Base-by-base conservation (phyloP, 345 rosid genomes). In the Dipteronia dyeriana region DNA sequence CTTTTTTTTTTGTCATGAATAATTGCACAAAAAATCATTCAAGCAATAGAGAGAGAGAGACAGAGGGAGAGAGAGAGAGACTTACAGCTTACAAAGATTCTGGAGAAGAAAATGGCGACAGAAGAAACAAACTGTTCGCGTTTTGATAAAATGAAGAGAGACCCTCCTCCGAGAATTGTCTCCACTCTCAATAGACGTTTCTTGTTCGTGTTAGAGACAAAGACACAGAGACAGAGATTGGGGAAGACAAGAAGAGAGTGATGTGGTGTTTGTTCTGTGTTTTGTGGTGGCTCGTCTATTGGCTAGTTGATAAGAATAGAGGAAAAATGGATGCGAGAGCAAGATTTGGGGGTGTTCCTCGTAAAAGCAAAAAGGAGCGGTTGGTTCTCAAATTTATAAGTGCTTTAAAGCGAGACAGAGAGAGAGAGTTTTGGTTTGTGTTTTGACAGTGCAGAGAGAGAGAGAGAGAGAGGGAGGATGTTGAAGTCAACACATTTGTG, bases 331-430 rank as follows among this genome's bases (percentile, higher is more conserved):
- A 39, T 8, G 45, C 41, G 1, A 65, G 71, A 19, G 38, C 61
- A 26, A 60, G 25, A 63, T 1, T n/a, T 71, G 71, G 73, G 17
- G 78, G 78, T 65, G 78, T 68, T 75, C 82, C 80, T 78, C 84
- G 84, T 74, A 68, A 76, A 84, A 70, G 71, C 47, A 25, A 54
- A 70, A 77, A 75, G 79, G 26, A 7, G 39, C 17, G 20, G 31
- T 61, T 34, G 67, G 51, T 63, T 79, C 68, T 68, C 20, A 34
- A 60, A 68, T 75, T 68, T 77, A 77, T 78, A 79, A 25, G 67
- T 12, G 75, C 19, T 4, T 3, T 19, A 3, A 17, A 61, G 47
- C 41, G 41, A 31, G 5, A 65, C 34, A 75, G 9, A 31, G 2
- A n/a, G 54, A 75, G 26, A 56, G 43, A 29, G 56, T 16, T 4